These are phyloP conservation scores for Colletotrichum sp. DNA, from an alignment of 2,329 filamentous ascomycete species.

Conservation along the genomic window DNA sequence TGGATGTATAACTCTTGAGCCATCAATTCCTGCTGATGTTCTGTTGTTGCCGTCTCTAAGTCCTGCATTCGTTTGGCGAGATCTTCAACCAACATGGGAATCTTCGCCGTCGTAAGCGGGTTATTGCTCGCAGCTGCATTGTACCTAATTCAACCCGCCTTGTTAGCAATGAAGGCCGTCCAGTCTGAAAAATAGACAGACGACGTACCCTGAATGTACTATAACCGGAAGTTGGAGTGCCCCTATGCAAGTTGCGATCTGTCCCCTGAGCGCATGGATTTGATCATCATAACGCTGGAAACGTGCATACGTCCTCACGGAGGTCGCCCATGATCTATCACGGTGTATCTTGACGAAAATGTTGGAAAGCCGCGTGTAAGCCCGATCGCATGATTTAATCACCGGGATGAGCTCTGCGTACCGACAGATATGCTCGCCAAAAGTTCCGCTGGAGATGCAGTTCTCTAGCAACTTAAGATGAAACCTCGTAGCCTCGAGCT, in stretches of 20 bases:
- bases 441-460: background rate
- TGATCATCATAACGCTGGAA: background rate
- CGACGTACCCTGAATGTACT: background rate
- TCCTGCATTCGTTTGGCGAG: background rate
- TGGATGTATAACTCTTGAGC: background rate
- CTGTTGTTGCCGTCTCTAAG: background rate
- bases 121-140: background rate
- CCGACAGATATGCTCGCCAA: background rate
- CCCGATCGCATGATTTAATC: background rate
- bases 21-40: background rate
- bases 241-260: background rate
- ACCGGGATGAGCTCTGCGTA: background rate
- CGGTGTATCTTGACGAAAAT: background rate
- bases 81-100: background rate
- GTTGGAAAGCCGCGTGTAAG: background rate
- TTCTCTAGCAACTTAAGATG: background rate
- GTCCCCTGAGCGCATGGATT: background rate
- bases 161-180: background rate
- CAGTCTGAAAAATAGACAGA: background rate
- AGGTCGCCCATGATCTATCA: background rate
- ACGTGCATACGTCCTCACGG: background rate
- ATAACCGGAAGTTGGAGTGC: background rate
- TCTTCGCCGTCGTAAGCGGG: background rate
- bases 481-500: background rate
- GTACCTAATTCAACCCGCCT: accelerated